These are phyloP conservation scores for Chenopodium suecicum DNA, from an alignment of 148 eudicot genomes.

Conservation along the genomic window DNA sequence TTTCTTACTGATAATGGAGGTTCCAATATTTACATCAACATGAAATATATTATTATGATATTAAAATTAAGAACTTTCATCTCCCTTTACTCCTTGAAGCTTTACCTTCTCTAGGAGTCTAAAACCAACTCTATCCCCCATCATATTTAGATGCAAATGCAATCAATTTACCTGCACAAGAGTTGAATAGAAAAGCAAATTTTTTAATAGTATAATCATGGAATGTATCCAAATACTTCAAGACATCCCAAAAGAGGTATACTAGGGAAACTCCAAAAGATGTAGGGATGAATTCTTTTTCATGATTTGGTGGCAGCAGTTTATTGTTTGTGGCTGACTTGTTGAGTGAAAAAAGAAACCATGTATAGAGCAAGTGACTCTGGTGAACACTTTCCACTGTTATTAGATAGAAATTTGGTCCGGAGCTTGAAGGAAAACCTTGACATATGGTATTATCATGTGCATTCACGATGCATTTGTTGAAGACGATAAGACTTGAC, in stretches of 20 bases:
- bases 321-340: neutral
- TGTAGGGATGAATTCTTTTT: neutral
- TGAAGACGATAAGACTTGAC: neutral
- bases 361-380: neutral
- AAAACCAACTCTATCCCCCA: neutral
- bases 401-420: neutral
- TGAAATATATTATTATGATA: too few species aligned
- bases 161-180: neutral
- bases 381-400: neutral
- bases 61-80: too few species aligned
- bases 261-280: neutral
- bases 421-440: neutral
- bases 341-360: neutral
- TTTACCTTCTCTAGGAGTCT: neutral
- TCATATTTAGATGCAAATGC: neutral
- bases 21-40: too few species aligned
- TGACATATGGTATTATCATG: neutral
- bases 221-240: neutral
- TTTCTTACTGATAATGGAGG: too few species aligned
- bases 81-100: neutral
- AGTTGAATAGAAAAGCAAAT: neutral
- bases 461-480: neutral
- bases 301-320: neutral
- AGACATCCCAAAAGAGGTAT: neutral
- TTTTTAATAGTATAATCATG: neutral